Percentiles rank a stretch among this genome's conserved stretches.
Conservation (phyloP, 345 rosid species). For the Anastatica hierochuntica region DNA sequence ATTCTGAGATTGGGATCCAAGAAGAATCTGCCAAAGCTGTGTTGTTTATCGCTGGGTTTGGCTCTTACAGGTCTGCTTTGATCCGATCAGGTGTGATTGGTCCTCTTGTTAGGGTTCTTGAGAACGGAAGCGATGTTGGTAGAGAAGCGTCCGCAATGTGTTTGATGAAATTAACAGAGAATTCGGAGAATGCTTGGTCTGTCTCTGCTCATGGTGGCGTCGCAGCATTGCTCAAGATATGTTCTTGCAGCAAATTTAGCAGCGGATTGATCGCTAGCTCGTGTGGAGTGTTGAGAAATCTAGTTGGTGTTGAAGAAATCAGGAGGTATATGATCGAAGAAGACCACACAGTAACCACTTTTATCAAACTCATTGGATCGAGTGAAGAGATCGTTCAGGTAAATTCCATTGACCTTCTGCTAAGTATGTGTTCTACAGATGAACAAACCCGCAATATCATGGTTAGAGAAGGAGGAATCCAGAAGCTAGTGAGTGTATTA, state of each 20-base stretch:
- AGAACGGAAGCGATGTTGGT: conserved; percentile 40
- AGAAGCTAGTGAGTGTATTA: conserved; percentile 40
- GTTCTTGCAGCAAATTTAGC: conserved; percentile 31
- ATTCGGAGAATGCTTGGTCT: conserved; percentile 92
- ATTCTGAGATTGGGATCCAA: conserved; percentile 48
- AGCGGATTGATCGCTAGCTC: conserved; percentile 44
- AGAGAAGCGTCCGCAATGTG: conserved; percentile 50
- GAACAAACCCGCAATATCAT: conserved; percentile 45
- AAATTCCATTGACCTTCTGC: conserved; percentile 58
- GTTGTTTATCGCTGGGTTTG: conserved; percentile 50
- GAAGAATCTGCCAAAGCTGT: conserved; percentile 55
- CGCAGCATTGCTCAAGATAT: conserved; percentile 57
- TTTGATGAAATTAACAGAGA: conserved; percentile 56
- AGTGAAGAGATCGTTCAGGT: conserved; percentile 64
- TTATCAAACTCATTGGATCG: conserved; percentile 57
- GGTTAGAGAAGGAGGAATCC: conserved; percentile 58
- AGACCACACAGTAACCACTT: conserved; percentile 41
- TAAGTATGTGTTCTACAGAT: conserved; percentile 51
- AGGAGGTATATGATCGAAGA: conserved; percentile 78
- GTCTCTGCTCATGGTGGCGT: conserved; percentile 97
- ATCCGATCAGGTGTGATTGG: conserved; percentile 61
- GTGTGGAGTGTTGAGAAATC: conserved; percentile 73
- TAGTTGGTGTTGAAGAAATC: conserved; percentile 74
- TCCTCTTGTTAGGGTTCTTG: conserved; percentile 59
- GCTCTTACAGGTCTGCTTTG: conserved; percentile 36